Evolutionary conservation across 495 filamentous ascomycete species (phyloP), one percentile per base, ranked within the genome.

Genomic region (Aspergillus bridgeri): DNA sequence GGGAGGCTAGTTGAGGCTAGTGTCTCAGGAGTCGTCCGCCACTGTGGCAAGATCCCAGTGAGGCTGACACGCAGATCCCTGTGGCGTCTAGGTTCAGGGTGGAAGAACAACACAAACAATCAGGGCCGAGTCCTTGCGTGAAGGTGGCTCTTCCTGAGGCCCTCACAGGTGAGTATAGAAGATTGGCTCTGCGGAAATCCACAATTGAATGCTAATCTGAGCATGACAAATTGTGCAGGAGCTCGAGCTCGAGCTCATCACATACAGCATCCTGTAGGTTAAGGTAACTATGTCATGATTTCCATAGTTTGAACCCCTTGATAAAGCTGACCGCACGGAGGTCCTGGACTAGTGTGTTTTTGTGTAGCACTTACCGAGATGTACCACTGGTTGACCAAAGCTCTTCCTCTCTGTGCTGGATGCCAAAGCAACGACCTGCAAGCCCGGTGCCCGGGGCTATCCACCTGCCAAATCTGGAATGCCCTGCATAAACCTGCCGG

Each of bases 21-120:
- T 33, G 29, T 29, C 6, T 9, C 11, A 29, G 27, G 27, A 38
- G 49, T 29, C 17, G 25, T 3, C 27, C 50, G 29, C 50, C 50
- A 52, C 50, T 38, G 50, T 52, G 50, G 50, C 50, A 42, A 52
- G 42, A 33, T 25, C 5, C 19, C 5, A 3, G 17, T 52, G 50
- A 52, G 50, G 50, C 50, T 52, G 29, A 42, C 33, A 23, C 42
- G 49, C 25, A 18, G 24, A 51, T 51, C 49, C 33, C 50, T 52
- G 33, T 22, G 50, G 19, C 29, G 38, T 42, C 5, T 3, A 27
- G 25, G 7, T 23, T 17, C 17, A 22, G n/a, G 18, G 7, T 50
- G 48, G n/a, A 3, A 17, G 3, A 25, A 29, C 6, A 27, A 49
- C 15, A 23, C n/a, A 49, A 27, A 25, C 24, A n/a, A 27, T n/a